phyloP scores from a whole-genome alignment of 495 filamentous ascomycete species.

The Penicillium psychrofluorescens region DNA sequence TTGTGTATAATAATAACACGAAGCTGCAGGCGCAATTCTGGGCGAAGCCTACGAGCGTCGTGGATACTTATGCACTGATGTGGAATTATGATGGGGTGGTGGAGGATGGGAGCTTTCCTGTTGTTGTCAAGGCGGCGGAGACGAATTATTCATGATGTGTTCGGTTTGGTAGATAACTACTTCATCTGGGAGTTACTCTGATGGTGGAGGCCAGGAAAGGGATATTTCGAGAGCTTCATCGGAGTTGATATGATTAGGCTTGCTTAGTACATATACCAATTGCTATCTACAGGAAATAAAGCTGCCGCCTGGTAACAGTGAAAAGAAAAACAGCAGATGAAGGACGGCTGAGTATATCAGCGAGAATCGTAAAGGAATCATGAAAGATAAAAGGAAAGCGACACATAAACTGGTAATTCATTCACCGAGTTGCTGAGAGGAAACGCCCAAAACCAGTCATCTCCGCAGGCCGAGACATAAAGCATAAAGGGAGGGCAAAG shows the following conservation, averaged over 20 bases:
- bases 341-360: neutral
- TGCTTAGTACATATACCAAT: neutral
- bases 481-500: too few species aligned
- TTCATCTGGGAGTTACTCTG: too few species aligned
- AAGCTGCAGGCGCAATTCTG: slow-evolving; percentile 11
- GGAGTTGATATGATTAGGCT: too few species aligned
- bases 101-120: slow-evolving; percentile 9
- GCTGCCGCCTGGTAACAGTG: neutral
- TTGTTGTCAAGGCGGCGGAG: slow-evolving; percentile 6
- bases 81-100: slow-evolving; percentile 5
- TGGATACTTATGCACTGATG: slow-evolving; percentile 5
- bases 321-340: neutral
- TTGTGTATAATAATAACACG: slow-evolving; percentile 11
- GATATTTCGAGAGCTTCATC: too few species aligned
- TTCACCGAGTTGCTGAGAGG: too few species aligned
- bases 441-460: too few species aligned
- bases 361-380: neutral
- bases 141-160: too few species aligned
- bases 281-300: slow-evolving; percentile 2
- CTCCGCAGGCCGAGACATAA: too few species aligned
- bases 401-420: too few species aligned
- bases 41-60: slow-evolving; percentile 1
- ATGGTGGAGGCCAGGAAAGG: too few species aligned
- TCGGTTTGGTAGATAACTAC: too few species aligned
- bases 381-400: too few species aligned